These are phyloP conservation scores for Candida nemodendra DNA, from an alignment of 805 yeast genomes.

Conservation along the genomic window DNA sequence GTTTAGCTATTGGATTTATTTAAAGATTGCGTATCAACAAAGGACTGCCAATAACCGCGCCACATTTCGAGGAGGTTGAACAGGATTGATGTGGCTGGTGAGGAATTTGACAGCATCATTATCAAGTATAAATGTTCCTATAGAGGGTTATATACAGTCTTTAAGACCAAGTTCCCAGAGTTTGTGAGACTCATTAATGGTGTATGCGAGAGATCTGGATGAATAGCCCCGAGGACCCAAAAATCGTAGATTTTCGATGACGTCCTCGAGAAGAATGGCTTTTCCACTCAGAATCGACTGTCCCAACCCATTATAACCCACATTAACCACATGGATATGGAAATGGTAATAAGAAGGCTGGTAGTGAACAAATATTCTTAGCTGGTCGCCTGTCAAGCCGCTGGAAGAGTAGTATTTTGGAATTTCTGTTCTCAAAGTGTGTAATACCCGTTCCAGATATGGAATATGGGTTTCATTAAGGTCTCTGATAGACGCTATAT, in stretches of 20 bases:
- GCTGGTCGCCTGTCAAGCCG: constrained; percentile 48
- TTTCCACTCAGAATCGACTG: constrained; percentile 72
- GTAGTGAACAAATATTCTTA: constrained; percentile 83
- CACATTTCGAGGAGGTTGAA: too few species aligned
- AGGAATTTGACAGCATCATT: too few species aligned
- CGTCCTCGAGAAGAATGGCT: constrained; percentile 77
- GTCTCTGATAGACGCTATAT: constrained; percentile 75
- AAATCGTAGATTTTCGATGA: constrained; percentile 65
- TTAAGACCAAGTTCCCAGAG: constrained; percentile 52
- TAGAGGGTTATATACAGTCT: constrained; percentile 1
- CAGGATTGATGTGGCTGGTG: too few species aligned
- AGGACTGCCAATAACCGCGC: too few species aligned
- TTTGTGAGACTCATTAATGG: constrained; percentile 74
- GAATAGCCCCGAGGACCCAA: constrained; percentile 57
- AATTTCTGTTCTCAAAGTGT: constrained; percentile 47
- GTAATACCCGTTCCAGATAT: constrained; percentile 51
- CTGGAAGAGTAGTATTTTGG: constrained; percentile 38
- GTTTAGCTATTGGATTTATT: too few species aligned
- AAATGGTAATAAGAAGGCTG: constrained; percentile 97
- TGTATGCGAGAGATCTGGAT: constrained; percentile 58
- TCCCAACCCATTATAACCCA: constrained; percentile 65
- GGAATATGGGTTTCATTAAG: constrained; percentile 55
- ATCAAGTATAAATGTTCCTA: neutral
- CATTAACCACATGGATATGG: constrained; percentile 86
- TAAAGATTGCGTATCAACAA: too few species aligned